Evolutionary conservation across 176 grass and related monocot species (phyloP).

Genomic region (Eragrostis curvula): DNA sequence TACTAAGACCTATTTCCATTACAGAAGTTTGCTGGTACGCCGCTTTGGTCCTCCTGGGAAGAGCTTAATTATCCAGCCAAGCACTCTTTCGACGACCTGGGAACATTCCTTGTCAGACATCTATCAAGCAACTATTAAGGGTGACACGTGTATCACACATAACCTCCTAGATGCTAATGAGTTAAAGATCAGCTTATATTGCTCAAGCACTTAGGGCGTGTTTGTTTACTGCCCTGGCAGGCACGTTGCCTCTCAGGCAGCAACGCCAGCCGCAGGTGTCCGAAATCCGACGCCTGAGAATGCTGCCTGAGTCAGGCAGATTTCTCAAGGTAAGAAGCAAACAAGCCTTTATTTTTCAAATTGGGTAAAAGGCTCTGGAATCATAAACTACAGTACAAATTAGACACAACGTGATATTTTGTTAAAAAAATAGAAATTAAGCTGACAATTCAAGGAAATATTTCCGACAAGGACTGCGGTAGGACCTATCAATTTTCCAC

Average conservation of each 20-base stretch:
- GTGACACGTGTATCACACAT: neutral
- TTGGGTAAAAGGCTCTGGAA: neutral
- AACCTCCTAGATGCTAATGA: neutral
- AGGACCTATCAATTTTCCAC: neutral
- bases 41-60: constrained; percentile 95
- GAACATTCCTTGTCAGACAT: constrained; percentile 26
- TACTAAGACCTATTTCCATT: constrained; percentile 51
- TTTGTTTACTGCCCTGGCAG: too few species aligned
- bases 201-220: too few species aligned
- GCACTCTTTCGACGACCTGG: constrained; percentile 91
- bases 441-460: neutral
- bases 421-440: neutral
- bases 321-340: too few species aligned
- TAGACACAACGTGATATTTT: neutral
- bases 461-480: neutral
- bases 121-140: neutral
- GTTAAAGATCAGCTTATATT: neutral
- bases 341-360: too few species aligned
- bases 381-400: neutral
- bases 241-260: too few species aligned
- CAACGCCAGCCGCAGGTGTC: too few species aligned
- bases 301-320: too few species aligned
- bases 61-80: constrained; percentile 99
- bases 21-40: constrained; percentile 95
- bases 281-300: too few species aligned